Conservation (phyloP, 352 stramenopile genomes). For the Phytophthora pisi region DNA sequence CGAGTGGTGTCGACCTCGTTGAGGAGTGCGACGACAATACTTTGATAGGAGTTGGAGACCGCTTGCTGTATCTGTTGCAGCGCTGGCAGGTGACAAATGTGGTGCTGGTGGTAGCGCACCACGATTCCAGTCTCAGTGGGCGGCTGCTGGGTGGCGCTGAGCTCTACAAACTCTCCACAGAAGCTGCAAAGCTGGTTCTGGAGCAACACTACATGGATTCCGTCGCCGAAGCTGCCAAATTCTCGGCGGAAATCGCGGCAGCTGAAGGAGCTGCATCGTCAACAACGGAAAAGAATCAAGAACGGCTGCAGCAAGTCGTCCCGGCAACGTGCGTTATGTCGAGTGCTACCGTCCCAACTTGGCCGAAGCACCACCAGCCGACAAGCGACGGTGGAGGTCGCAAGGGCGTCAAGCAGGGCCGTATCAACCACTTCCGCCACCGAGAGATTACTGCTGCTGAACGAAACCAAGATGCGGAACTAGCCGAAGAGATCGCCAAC, state of each 20-base stretch:
- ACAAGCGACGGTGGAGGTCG: slow-evolving; percentile 59
- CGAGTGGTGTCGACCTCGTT: slow-evolving; percentile 35
- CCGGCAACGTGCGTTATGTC: slow-evolving; percentile 57
- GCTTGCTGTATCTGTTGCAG: slow-evolving; percentile 80
- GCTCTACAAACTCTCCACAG: slow-evolving; percentile 68
- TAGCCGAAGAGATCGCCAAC: slow-evolving; percentile 3
- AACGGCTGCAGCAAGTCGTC: slow-evolving; percentile 31
- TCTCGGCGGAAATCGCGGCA: slow-evolving; percentile 27
- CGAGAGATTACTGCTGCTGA: slow-evolving; percentile 20
- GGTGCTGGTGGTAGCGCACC: slow-evolving; percentile 63
- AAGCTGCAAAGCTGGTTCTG: slow-evolving; percentile 76
- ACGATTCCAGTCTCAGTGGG: slow-evolving; percentile 69
- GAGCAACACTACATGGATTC: slow-evolving; percentile 75
- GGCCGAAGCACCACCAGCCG: slow-evolving; percentile 59
- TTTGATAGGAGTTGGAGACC: slow-evolving; percentile 64
- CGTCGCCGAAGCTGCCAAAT: slow-evolving; percentile 55
- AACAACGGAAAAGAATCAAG: slow-evolving; percentile 12
- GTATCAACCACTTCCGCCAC: slow-evolving; percentile 76
- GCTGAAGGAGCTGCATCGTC: slow-evolving; percentile 31
- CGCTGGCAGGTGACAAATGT: slow-evolving; percentile 84
- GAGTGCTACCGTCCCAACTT: slow-evolving; percentile 57
- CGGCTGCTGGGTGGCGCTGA: slow-evolving; percentile 64
- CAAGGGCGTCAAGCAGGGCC: slow-evolving; percentile 58
- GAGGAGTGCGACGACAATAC: slow-evolving; percentile 66
- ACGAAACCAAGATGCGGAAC: slow-evolving; percentile 37